phyloP scores from a whole-genome alignment of 2,329 filamentous ascomycete genomes.

The Massarina eburnea region DNA sequence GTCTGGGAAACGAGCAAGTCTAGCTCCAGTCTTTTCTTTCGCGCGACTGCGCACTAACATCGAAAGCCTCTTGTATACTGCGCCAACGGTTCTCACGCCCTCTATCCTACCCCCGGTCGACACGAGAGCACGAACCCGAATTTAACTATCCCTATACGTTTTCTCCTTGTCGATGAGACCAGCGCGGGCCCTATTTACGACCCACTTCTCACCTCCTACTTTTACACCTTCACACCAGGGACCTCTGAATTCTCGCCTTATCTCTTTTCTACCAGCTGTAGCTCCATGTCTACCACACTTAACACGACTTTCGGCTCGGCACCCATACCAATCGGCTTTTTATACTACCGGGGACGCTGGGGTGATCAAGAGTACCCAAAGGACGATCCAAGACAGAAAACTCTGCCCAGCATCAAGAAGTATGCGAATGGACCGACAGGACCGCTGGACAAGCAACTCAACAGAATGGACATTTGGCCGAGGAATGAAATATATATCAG shows the following conservation, averaged over 20 bases:
- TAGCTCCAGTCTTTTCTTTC: not conserved
- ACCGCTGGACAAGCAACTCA: slow-evolving; percentile 44
- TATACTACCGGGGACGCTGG: slow-evolving; percentile 61
- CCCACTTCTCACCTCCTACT: slow-evolving; percentile 56
- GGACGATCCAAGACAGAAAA: slow-evolving; percentile 46
- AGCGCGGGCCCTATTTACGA: slow-evolving; percentile 60
- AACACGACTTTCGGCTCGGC: slow-evolving; percentile 50
- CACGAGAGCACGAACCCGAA: slow-evolving; percentile 65
- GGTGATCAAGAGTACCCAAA: slow-evolving; percentile 57
- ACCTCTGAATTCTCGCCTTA: slow-evolving; percentile 17
- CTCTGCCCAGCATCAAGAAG: slow-evolving; percentile 48
- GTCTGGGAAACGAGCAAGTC: slow-evolving; percentile 44
- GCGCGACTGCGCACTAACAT: too few species aligned
- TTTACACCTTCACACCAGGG: slow-evolving; percentile 53
- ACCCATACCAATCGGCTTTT: slow-evolving; percentile 51
- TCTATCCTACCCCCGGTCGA: slow-evolving; percentile 59
- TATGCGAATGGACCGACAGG: slow-evolving; percentile 61
- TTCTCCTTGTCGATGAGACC: slow-evolving; percentile 53
- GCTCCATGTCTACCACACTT: not conserved
- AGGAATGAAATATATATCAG: slow-evolving; percentile 15
- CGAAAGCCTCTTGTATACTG: slow-evolving; percentile 51
- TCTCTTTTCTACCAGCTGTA: not conserved
- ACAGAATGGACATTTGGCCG: slow-evolving; percentile 20
- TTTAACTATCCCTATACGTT: slow-evolving; percentile 52
- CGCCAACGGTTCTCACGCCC: slow-evolving; percentile 63